Base-by-base conservation (phyloP, 2,329 filamentous ascomycete genomes). In the Conoideocrella luteorostrata region DNA sequence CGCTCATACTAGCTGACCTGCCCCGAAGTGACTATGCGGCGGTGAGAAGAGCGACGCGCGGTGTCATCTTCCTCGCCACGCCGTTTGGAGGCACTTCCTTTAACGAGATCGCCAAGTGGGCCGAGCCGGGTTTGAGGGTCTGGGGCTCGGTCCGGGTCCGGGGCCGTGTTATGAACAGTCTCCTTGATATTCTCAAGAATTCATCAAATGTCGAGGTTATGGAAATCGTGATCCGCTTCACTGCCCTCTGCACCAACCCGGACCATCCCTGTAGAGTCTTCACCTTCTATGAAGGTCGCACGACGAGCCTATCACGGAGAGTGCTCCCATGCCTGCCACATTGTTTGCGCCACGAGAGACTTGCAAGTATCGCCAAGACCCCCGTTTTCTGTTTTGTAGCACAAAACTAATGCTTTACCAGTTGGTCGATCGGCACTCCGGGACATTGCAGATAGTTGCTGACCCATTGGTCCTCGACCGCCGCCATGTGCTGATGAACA, bases 291-390 rank as follows among this genome's bases (percentile, higher is more conserved):
- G 36, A 39, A 23, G 18, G 5, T n/a, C n/a, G 12, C n/a, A 39
- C 13, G 7, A 39, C 36, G n/a, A 26, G 22, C 18, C 20, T 39
- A 12, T 12, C 22, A 17, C 36, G 36, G 33, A 45, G 24, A 11
- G 15, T 36, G 43, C 41, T 49, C 32, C 46, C 51, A 38, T 54
- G 26, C 29, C 12, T 50, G 43, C 21, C 17, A 20, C 30, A 4
- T 32, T 22, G 22, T 60, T 53, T 1, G 55, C 52, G 11, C 51
- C 46, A 23, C 46, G 59, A 7, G 37, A 58, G n/a, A 55, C 30
- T 15, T 13, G 30, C 30, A 33, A 33, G 30, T 15, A 33, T 15
- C 30, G n/a, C 18, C 13, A 33, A 33, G 18, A 4, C 30, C 30
- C 13, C n/a, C 30, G n/a, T n/a, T n/a, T n/a, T 33, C 18, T 33